These are phyloP conservation scores for Leccinum imitatum DNA, from an alignment of 768 basidiomycete species.

Conservation along the genomic window DNA sequence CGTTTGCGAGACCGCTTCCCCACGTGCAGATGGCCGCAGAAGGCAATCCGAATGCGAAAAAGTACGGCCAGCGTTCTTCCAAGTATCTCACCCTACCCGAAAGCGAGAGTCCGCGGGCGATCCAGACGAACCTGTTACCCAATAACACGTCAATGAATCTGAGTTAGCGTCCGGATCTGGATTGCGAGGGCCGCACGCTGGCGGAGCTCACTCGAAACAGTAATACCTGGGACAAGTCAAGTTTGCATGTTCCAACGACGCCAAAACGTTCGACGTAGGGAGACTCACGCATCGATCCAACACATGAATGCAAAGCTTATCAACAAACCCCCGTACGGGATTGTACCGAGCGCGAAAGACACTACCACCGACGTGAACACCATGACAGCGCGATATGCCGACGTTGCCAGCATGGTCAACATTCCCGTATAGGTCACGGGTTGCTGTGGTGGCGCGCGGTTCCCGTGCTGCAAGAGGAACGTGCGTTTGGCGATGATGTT, in stretches of 20 bases:
- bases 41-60: slow-evolving; percentile 82
- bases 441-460: slow-evolving; percentile 49
- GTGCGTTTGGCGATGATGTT: slow-evolving; percentile 71
- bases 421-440: slow-evolving; percentile 67
- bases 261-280: slow-evolving; percentile 1
- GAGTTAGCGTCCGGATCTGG: neutral
- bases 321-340: slow-evolving; percentile 64
- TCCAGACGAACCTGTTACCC: slow-evolving; percentile 67
- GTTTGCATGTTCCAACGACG: slow-evolving; percentile 1
- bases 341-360: slow-evolving; percentile 58
- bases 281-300: slow-evolving; percentile 83
- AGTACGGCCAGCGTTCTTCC: slow-evolving; percentile 90
- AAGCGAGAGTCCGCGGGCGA: slow-evolving; percentile 68
- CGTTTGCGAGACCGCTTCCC: slow-evolving; percentile 74
- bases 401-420: slow-evolving; percentile 72
- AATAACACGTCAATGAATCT: slow-evolving; percentile 14
- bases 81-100: slow-evolving; percentile 67
- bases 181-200: slow-evolving; percentile 2
- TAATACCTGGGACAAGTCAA: slow-evolving; percentile 61
- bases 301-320: slow-evolving; percentile 73
- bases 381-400: slow-evolving; percentile 82
- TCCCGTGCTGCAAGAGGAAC: slow-evolving; percentile 70
- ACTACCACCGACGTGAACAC: slow-evolving; percentile 71
- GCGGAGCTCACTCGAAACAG: slow-evolving; percentile 72
- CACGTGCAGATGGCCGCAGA: slow-evolving; percentile 70